Percentiles rank a stretch among this genome's conserved stretches.
phyloP scores from a whole-genome alignment of 1,284 basidiomycete genomes.

The Trichosporon coremiiforme region DNA sequence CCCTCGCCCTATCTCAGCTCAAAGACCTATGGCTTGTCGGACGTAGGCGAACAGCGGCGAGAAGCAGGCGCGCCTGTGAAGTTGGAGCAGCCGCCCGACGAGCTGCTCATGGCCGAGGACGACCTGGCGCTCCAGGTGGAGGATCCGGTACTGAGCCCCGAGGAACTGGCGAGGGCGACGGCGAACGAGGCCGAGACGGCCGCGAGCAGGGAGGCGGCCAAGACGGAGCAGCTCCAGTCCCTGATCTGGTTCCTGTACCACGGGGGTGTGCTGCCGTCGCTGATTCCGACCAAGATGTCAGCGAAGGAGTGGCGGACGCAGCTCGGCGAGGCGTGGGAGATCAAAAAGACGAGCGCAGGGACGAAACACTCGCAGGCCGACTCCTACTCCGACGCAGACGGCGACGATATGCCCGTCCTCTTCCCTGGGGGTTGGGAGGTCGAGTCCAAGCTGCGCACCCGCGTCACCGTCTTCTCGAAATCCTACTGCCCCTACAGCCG shows the following conservation, averaged over 20 bases:
- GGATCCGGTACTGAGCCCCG: slow-evolving; percentile 34
- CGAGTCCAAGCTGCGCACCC: slow-evolving; percentile 41
- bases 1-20: background rate
- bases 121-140: slow-evolving; percentile 36
- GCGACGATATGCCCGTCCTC: slow-evolving; percentile 21
- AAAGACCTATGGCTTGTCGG: background rate
- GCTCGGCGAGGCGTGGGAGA: slow-evolving; percentile 27
- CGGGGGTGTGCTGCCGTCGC: slow-evolving; percentile 44
- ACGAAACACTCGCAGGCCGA: background rate
- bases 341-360: slow-evolving; percentile 10
- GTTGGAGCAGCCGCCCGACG: slow-evolving; percentile 31
- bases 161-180: slow-evolving; percentile 43
- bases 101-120: slow-evolving; percentile 50
- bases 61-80: slow-evolving; percentile 4
- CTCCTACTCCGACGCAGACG: background rate
- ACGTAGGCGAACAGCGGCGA: background rate
- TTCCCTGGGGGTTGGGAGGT: slow-evolving; percentile 47
- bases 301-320: slow-evolving; percentile 34
- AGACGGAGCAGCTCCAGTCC: slow-evolving; percentile 36
- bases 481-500: slow-evolving; percentile 55
- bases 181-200: slow-evolving; percentile 36
- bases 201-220: slow-evolving; percentile 17
- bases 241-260: slow-evolving; percentile 51
- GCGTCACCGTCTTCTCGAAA: slow-evolving; percentile 50
- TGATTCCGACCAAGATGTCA: slow-evolving; percentile 36